phyloP scores from a whole-genome alignment of 768 basidiomycete species.

The Suillus placidus region DNA sequence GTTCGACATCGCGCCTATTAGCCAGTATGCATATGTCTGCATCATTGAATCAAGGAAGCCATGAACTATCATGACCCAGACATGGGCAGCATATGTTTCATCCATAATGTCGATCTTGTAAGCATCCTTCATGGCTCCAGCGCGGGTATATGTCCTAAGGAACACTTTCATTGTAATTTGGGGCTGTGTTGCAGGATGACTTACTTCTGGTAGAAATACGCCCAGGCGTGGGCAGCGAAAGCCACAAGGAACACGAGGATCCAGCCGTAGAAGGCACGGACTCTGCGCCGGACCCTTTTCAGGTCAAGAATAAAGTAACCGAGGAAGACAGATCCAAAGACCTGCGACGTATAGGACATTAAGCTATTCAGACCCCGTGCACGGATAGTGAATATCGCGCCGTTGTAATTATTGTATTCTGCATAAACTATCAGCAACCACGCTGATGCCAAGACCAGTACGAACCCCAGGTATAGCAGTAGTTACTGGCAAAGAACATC shows the following conservation, averaged over 20 bases:
- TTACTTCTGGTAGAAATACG: constrained; percentile 69
- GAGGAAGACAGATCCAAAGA: constrained; percentile 68
- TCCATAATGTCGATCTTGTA: constrained; percentile 60
- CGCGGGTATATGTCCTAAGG: constrained; percentile 57
- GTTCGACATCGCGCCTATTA: constrained; percentile 82
- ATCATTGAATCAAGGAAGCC: constrained; percentile 77
- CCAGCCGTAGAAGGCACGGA: constrained; percentile 73
- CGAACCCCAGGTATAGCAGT: constrained; percentile 80
- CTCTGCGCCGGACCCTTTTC: constrained; percentile 52
- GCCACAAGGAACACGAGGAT: constrained; percentile 57
- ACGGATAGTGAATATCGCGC: constrained; percentile 71
- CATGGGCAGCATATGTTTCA: constrained; percentile 49
- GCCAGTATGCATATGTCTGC: constrained; percentile 78
- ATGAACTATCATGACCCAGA: constrained; percentile 65
- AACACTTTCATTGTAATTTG: constrained; percentile 4
- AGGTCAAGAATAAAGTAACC: constrained; percentile 62
- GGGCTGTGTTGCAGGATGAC: constrained; percentile 16
- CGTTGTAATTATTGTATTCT: constrained; percentile 80
- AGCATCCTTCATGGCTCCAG: constrained; percentile 39
- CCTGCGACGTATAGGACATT: constrained; percentile 73
- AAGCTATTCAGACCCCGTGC: constrained; percentile 72
- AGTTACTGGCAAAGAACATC: constrained; percentile 78
- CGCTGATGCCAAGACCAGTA: constrained; percentile 14
- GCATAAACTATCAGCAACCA: constrained; percentile 3
- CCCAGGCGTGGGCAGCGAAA: constrained; percentile 70